Percentiles rank a stretch among this genome's conserved stretches.
phyloP scores from a whole-genome alignment of 139 green algal species.

The Micractinium conductrix region DNA sequence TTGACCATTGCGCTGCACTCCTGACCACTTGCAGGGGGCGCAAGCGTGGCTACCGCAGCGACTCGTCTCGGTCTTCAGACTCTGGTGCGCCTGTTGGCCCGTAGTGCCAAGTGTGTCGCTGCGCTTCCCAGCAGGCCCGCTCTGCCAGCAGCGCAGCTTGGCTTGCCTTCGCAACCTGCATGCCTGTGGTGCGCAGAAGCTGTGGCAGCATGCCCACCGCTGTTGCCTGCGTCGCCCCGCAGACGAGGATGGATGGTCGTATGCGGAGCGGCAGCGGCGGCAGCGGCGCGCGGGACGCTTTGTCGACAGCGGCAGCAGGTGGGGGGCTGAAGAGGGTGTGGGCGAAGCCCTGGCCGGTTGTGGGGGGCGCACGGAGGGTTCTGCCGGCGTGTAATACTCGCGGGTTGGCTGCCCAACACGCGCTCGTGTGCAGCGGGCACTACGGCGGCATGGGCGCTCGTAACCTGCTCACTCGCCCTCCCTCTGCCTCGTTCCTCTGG shows the following conservation, averaged over 20 bases:
- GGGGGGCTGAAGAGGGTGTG: no score
- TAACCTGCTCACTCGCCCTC: neutral
- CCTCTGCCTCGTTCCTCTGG: no score
- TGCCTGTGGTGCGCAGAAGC: neutral
- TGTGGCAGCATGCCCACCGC: neutral
- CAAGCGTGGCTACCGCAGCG: slow-evolving; percentile 18
- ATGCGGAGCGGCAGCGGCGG: slow-evolving; percentile 45
- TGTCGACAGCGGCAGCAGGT: slow-evolving; percentile 37
- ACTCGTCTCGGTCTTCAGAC: neutral
- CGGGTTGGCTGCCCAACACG: no score
- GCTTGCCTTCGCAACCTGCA: no score
- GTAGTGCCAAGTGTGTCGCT: no score
- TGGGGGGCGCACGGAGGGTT: neutral
- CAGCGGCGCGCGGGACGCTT: slow-evolving; percentile 60
- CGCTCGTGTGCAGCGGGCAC: no score
- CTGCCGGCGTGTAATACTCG: no score
- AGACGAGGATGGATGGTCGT: slow-evolving; percentile 12
- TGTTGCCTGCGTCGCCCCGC: neutral
- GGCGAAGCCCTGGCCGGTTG: neutral
- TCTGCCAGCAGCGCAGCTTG: no score
- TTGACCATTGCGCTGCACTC: no score
- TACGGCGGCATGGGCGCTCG: no score
- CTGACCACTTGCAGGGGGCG: neutral
- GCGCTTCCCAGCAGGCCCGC: no score
- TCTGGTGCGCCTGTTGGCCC: neutral